Evolutionary conservation across 371 early-diverging fungal genomes (phyloP).

Genomic region (Coemansia sp.): DNA sequence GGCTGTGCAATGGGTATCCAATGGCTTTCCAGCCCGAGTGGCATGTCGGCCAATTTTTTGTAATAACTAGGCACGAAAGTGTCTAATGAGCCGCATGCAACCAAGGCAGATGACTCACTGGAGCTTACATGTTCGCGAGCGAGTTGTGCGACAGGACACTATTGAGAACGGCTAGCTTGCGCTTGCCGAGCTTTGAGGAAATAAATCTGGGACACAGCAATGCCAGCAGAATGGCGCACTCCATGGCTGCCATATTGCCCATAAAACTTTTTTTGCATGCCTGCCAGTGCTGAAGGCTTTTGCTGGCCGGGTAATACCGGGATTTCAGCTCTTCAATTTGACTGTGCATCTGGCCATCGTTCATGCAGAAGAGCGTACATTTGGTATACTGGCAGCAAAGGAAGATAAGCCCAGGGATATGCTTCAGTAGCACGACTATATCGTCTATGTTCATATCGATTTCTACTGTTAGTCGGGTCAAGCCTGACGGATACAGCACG

Average conservation of each 20-base stretch:
- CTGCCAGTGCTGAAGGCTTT: not conserved
- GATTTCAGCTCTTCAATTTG: not conserved
- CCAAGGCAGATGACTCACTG: not conserved
- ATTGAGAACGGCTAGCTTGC: not conserved
- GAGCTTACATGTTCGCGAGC: too few relatives aligned
- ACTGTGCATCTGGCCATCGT: not conserved
- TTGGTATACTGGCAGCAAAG: not conserved
- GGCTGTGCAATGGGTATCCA: not conserved
- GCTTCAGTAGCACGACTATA: not conserved
- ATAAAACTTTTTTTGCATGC: not conserved
- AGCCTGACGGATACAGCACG: not conserved
- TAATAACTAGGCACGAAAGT: not conserved
- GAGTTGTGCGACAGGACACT: not conserved
- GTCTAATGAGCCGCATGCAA: not conserved
- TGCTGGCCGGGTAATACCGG: not conserved
- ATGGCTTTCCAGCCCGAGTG: too few relatives aligned
- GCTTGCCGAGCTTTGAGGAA: not conserved
- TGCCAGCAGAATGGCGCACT: not conserved
- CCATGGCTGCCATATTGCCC: not conserved
- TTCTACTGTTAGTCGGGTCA: not conserved
- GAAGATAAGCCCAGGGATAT: too few relatives aligned
- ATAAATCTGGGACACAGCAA: not conserved
- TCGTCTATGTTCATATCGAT: not conserved
- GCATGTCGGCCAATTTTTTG: not conserved
- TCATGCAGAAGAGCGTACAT: too few relatives aligned